phyloP scores from a whole-genome alignment of 371 early-diverging fungal genomes.

The Circinella umbellata region DNA sequence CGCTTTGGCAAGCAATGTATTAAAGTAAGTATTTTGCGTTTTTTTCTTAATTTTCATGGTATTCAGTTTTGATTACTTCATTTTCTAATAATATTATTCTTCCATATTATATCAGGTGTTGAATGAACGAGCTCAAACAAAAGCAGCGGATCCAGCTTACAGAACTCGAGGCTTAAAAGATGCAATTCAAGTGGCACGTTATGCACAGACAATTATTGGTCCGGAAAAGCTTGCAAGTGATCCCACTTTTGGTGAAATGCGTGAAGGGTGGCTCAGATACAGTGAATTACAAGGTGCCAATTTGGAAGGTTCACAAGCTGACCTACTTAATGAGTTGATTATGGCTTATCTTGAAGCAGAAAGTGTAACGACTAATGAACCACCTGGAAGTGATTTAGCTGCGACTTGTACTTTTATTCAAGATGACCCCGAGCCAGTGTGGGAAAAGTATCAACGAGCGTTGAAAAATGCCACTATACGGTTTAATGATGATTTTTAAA shows the following conservation, averaged over 20 bases:
- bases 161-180: constrained; percentile 46
- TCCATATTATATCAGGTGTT: neutral
- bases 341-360: constrained; percentile 47
- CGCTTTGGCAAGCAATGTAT: constrained; percentile 36
- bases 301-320: constrained; percentile 31
- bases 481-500: neutral
- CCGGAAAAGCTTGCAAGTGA: constrained; percentile 34
- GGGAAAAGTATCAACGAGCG: constrained; percentile 1
- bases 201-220: constrained; percentile 42
- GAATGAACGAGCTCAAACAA: constrained; percentile 24
- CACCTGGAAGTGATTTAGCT: no score
- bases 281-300: constrained; percentile 28
- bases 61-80: no score
- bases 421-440: neutral
- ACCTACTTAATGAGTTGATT: constrained; percentile 40
- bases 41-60: neutral
- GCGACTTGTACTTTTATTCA: no score
- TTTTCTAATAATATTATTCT: no score
- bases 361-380: neutral
- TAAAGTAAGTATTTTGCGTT: constrained; percentile 23
- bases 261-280: constrained; percentile 43
- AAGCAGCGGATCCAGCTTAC: constrained; percentile 37
- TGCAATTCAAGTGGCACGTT: constrained; percentile 37
- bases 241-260: constrained; percentile 27
- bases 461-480: neutral